phyloP scores from a whole-genome alignment of 495 filamentous ascomycete species.

The Bryoglossum gracile region DNA sequence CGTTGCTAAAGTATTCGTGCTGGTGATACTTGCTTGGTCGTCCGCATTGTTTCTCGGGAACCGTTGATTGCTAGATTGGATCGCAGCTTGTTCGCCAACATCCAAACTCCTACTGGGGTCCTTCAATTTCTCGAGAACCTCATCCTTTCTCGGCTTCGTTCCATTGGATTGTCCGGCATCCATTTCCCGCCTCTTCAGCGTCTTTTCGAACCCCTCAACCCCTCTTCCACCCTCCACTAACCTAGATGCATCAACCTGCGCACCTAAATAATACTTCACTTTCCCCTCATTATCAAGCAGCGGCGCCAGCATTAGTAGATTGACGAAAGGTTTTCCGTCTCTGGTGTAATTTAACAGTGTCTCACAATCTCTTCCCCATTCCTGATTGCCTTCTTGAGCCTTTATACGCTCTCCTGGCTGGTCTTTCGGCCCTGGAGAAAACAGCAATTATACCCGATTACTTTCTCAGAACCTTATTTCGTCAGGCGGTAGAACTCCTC shows the following conservation, averaged over 20 bases:
- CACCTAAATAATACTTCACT: constrained; percentile 4
- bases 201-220: constrained; percentile 4
- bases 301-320: constrained; percentile 5
- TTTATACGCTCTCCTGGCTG: too few species aligned
- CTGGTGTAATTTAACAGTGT: constrained; percentile 2
- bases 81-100: too few species aligned
- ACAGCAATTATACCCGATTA: too few species aligned
- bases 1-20: too few species aligned
- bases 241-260: constrained; percentile 1
- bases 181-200: background rate
- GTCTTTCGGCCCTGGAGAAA: too few species aligned
- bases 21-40: too few species aligned
- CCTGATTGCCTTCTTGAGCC: too few species aligned
- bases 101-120: constrained; percentile 3
- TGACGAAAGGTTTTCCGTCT: constrained; percentile 3
- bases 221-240: background rate
- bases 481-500: too few species aligned
- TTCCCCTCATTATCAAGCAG: constrained; percentile 1
- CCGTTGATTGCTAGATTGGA: too few species aligned
- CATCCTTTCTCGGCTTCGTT: background rate
- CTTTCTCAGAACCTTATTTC: too few species aligned
- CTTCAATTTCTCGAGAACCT: background rate
- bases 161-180: background rate
- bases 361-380: too few species aligned
- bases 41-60: too few species aligned